Evolutionary conservation across 148 eudicot genomes (phyloP).

Genomic region (Amaranthus palmeri): DNA sequence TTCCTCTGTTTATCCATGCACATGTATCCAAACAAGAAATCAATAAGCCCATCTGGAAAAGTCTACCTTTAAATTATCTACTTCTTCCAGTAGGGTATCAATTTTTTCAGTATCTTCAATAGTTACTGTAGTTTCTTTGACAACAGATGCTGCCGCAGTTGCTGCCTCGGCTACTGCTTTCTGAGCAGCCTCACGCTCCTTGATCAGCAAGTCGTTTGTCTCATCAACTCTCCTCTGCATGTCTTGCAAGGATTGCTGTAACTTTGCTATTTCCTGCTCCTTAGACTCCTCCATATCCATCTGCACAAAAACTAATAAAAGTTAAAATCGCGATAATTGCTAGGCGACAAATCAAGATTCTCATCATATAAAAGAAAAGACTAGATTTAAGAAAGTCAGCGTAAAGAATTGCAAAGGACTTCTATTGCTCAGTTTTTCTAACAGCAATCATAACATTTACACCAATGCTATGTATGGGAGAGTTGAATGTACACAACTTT

Average conservation of each 20-base stretch:
- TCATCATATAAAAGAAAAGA: too few relatives aligned
- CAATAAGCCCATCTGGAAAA: neutral
- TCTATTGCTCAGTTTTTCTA: too few relatives aligned
- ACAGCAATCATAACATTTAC: too few relatives aligned
- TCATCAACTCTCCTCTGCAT: conserved; percentile 61
- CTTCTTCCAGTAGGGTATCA: conserved; percentile 56
- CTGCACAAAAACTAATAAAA: conserved; percentile 32
- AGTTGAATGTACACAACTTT: neutral
- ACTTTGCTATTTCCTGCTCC: conserved; percentile 60
- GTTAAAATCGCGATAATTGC: neutral
- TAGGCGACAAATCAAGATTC: neutral
- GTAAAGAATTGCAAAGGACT: too few relatives aligned
- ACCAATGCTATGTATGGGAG: too few relatives aligned
- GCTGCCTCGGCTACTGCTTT: conserved; percentile 59
- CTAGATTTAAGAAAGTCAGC: too few relatives aligned
- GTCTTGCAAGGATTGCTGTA: conserved; percentile 64
- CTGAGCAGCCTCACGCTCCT: conserved; percentile 60
- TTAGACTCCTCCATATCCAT: conserved; percentile 81
- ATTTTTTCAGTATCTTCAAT: conserved; percentile 67
- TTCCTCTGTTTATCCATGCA: neutral
- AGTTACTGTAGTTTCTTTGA: conserved; percentile 65
- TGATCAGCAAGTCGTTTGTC: conserved; percentile 45
- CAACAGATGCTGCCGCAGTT: conserved; percentile 32
- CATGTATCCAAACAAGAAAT: neutral
- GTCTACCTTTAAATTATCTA: conserved; percentile 71